Evolutionary conservation across 768 basidiomycete species (phyloP).

Genomic region (Mycena galopus): DNA sequence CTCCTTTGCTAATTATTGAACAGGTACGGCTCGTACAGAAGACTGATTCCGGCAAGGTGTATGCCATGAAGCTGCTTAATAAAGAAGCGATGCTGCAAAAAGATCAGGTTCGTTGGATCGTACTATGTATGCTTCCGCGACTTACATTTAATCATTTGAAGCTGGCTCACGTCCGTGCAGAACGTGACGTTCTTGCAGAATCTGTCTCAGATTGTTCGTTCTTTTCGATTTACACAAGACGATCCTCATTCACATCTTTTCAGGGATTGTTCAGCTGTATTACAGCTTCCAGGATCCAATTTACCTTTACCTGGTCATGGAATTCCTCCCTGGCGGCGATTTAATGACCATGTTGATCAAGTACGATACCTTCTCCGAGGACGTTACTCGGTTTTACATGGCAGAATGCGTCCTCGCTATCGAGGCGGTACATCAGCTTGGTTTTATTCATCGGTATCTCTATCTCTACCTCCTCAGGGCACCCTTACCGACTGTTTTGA

Average conservation of each 20-base stretch:
- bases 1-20: conserved; percentile 28
- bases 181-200: conserved; percentile 96
- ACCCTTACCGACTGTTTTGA: conserved; percentile 5
- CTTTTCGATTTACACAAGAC: neutral
- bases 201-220: conserved; percentile 72
- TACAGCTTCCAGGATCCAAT: conserved; percentile 98
- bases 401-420: conserved; percentile 99
- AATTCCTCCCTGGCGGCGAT: conserved; percentile 98
- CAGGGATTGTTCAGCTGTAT: conserved; percentile 96
- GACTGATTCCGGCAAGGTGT: conserved; percentile 96
- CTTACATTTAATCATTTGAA: conserved; percentile 46
- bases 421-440: conserved; percentile 96
- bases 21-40: conserved; percentile 96
- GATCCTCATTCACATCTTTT: neutral
- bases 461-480: conserved; percentile 10
- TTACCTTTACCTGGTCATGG: conserved; percentile 98
- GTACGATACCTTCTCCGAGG: conserved; percentile 98
- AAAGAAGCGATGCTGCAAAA: conserved; percentile 99
- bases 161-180: conserved; percentile 98
- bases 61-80: conserved; percentile 80
- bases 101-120: conserved; percentile 79
- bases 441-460: conserved; percentile 94
- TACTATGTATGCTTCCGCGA: neutral
- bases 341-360: conserved; percentile 99
- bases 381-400: conserved; percentile 98